Conservation (phyloP, 208 protist genomes). For the Leptomonas seymouri region DNA sequence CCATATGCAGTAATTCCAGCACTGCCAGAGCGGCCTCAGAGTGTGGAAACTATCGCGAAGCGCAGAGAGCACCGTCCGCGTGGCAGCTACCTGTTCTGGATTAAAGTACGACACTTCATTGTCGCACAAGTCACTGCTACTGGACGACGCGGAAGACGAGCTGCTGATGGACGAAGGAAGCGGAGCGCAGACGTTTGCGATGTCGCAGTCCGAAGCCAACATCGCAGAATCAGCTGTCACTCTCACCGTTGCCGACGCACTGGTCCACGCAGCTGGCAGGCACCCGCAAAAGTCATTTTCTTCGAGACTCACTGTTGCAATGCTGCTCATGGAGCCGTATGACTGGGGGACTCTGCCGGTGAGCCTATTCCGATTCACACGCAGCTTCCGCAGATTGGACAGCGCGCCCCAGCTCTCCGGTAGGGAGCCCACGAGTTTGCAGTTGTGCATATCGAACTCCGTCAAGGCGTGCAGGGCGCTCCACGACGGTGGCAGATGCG, state of each 20-base stretch:
- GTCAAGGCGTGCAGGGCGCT: slow-evolving; percentile 1
- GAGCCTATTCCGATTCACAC: not conserved
- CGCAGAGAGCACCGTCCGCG: not conserved
- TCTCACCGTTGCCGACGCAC: not conserved
- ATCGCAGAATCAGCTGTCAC: not conserved
- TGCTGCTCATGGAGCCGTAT: not conserved
- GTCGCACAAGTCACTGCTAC: slow-evolving; percentile 10
- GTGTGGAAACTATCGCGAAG: not conserved
- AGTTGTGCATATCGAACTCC: not conserved
- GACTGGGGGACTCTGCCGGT: not conserved
- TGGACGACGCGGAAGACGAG: not conserved
- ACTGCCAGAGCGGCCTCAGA: not conserved
- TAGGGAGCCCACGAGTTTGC: slow-evolving; percentile 8
- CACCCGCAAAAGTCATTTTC: slow-evolving; percentile 7
- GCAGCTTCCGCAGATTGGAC: not conserved
- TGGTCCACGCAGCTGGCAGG: slow-evolving; percentile 15
- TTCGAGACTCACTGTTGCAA: not conserved
- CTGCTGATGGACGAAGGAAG: not conserved
- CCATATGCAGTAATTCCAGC: slow-evolving; percentile 6
- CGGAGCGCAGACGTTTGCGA: slow-evolving; percentile 5
- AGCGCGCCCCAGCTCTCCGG: slow-evolving; percentile 11
- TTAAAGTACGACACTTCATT: not conserved
- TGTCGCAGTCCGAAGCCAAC: not conserved
- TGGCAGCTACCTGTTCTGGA: not conserved
- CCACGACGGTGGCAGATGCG: slow-evolving; percentile 1